These are phyloP conservation scores for Coemansia sp. DNA, from an alignment of 192 early-diverging fungal species.

Conservation along the genomic window DNA sequence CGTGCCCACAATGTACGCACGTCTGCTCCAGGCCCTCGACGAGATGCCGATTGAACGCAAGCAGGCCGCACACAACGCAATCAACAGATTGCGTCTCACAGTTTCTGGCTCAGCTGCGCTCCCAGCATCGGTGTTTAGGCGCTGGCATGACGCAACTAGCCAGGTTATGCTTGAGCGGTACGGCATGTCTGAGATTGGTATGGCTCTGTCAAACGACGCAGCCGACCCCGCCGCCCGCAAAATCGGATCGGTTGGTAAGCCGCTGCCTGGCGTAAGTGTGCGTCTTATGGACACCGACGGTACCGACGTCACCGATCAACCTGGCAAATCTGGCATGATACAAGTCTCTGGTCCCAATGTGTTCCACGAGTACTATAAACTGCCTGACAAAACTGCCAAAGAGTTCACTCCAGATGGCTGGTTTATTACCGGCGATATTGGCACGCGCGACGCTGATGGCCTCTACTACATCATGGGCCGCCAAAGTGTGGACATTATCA, in stretches of 20 bases:
- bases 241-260: constrained; percentile 70
- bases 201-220: constrained; percentile 72
- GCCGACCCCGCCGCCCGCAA: constrained; percentile 21
- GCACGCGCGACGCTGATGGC: constrained; percentile 56
- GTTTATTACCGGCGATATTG: constrained; percentile 85
- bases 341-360: constrained; percentile 71
- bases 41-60: constrained; percentile 45
- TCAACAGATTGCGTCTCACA: constrained; percentile 71
- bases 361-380: constrained; percentile 75
- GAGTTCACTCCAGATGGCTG: constrained; percentile 73
- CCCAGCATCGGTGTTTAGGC: constrained; percentile 64
- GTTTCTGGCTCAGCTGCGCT: constrained; percentile 77
- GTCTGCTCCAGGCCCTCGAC: constrained; percentile 62
- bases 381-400: constrained; percentile 66
- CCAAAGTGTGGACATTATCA: constrained; percentile 81
- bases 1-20: constrained; percentile 86
- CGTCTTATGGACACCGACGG: constrained; percentile 56
- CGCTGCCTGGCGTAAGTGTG: constrained; percentile 67
- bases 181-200: constrained; percentile 90
- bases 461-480: constrained; percentile 77
- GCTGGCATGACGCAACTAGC: constrained; percentile 72
- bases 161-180: constrained; percentile 81
- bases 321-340: constrained; percentile 66
- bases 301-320: constrained; percentile 52
- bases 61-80: constrained; percentile 46